A percentile compares a stretch with the other conserved stretches of the same genome.
phyloP scores from a whole-genome alignment of 345 rosid species.

The Alliaria petiolata region DNA sequence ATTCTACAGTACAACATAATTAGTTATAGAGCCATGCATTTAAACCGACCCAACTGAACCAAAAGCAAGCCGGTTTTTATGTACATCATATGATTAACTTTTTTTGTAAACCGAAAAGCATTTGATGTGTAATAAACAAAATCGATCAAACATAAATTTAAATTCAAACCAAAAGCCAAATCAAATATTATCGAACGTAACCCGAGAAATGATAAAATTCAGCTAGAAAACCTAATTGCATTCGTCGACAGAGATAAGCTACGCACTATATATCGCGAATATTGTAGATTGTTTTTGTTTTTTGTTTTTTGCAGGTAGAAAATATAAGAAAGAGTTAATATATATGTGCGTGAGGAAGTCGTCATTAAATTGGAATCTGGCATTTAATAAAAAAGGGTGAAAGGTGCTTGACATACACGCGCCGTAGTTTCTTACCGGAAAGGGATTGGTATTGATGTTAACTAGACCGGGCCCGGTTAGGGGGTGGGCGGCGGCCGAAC shows the following conservation, averaged over 20 bases:
- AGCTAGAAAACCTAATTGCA: neutral
- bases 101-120: neutral
- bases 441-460: constrained; percentile 31
- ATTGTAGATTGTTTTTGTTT: too few relatives aligned
- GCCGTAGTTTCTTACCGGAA: constrained; percentile 35
- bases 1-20: too few relatives aligned
- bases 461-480: constrained; percentile 38
- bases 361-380: constrained; percentile 22
- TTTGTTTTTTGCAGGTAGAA: neutral
- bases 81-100: neutral
- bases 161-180: too few relatives aligned
- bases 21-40: neutral
- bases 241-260: too few relatives aligned
- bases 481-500: constrained; percentile 27
- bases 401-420: constrained; percentile 40
- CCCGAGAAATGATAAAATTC: neutral
- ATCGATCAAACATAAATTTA: too few relatives aligned
- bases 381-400: constrained; percentile 22
- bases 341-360: constrained; percentile 9
- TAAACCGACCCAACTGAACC: neutral
- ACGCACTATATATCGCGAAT: neutral
- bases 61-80: neutral
- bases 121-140: too few relatives aligned
- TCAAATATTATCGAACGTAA: too few relatives aligned
- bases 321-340: neutral